Conservation (phyloP, 106 monocot genomes). For the Vanilla planifolia region DNA sequence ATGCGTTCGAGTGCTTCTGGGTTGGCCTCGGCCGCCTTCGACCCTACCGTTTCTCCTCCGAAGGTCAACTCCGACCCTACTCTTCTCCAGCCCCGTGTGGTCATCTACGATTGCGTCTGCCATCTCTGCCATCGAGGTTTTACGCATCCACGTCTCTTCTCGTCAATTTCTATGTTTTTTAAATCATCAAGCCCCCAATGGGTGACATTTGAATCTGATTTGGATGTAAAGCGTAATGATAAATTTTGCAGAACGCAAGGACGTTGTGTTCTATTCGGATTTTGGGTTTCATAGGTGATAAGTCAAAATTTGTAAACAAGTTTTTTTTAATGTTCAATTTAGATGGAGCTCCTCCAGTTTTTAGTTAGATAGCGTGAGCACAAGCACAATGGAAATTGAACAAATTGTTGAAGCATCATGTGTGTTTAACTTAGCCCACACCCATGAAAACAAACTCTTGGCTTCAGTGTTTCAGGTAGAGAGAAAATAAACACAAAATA, state of each 20-base stretch:
- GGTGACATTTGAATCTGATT: background rate
- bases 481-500: no score
- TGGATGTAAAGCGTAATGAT: background rate
- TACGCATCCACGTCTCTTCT: background rate
- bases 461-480: no score
- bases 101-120: slow-evolving; percentile 72
- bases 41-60: background rate
- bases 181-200: background rate
- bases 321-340: no score
- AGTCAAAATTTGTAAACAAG: background rate
- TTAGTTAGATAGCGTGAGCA: no score
- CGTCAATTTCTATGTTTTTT: background rate
- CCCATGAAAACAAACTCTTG: no score
- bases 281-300: background rate
- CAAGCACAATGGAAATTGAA: no score
- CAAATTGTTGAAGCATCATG: no score
- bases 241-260: no score
- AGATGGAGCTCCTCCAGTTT: no score
- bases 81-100: slow-evolving; percentile 49
- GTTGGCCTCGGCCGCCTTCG: background rate
- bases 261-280: no score
- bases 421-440: no score
- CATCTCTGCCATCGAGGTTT: slow-evolving; percentile 66
- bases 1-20: background rate
- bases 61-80: slow-evolving; percentile 15